Percentiles rank a stretch among this genome's conserved stretches.
Conservation (phyloP, 2,329 filamentous ascomycete genomes). For the Talaromyces sp. region DNA sequence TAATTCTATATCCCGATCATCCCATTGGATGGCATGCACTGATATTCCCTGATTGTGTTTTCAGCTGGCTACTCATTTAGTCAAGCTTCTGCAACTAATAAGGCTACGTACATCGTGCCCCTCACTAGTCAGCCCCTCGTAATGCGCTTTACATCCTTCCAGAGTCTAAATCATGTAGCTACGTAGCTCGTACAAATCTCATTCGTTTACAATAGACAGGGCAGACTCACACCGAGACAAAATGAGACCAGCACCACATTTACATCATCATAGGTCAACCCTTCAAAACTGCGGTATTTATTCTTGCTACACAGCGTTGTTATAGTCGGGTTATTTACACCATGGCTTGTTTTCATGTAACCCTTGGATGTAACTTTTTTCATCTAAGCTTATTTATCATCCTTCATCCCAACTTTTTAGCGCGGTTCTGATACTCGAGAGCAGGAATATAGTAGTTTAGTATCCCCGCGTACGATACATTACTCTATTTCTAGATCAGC, state of each 20-base stretch:
- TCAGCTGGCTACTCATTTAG: not conserved
- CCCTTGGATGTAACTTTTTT: conserved; percentile 4
- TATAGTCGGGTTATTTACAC: not conserved
- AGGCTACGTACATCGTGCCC: not conserved
- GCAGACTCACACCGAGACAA: not conserved
- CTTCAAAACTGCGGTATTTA: not conserved
- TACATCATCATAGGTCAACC: not conserved
- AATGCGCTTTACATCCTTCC: not conserved
- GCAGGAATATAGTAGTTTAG: conserved; percentile 1
- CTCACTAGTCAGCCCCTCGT: not conserved
- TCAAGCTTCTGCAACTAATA: not conserved
- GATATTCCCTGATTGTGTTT: not conserved
- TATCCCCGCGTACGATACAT: not conserved
- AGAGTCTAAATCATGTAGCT: not conserved
- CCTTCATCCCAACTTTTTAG: not conserved
- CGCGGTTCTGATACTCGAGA: not conserved
- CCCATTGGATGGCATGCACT: not conserved
- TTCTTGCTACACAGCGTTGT: not conserved
- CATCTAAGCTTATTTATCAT: too few species aligned
- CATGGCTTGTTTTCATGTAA: conserved; percentile 4
- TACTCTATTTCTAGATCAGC: not conserved
- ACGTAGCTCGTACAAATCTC: not conserved
- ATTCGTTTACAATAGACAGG: not conserved
- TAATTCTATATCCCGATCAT: not conserved
- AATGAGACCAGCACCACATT: not conserved